Percentiles rank a stretch among this genome's conserved stretches.
Evolutionary conservation across 1,284 basidiomycete species (phyloP).

Genomic region (Chalciporus piperatoides): DNA sequence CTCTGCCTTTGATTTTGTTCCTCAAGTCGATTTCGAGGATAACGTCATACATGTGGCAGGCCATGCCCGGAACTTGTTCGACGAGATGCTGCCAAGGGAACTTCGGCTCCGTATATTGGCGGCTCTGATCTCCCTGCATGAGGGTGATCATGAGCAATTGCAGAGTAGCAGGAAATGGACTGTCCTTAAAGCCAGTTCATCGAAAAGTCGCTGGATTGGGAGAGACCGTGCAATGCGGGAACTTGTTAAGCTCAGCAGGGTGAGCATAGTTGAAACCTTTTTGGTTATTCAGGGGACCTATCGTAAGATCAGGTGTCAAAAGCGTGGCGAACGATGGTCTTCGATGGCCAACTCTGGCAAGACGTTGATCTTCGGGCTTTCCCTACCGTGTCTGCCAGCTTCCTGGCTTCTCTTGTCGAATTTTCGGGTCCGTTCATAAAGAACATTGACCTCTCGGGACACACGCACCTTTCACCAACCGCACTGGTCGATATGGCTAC

Average conservation of each 20-base stretch:
- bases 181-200: conserved; percentile 50
- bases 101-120: conserved; percentile 64
- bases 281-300: conserved; percentile 13
- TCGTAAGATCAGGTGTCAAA: conserved; percentile 66
- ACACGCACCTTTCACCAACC: conserved; percentile 49
- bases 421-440: conserved; percentile 65
- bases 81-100: conserved; percentile 69
- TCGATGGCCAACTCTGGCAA: conserved; percentile 87
- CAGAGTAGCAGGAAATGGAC: conserved; percentile 52
- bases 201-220: conserved; percentile 67
- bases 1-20: conserved; percentile 54
- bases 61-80: conserved; percentile 53
- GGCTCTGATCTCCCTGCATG: conserved; percentile 50
- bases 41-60: conserved; percentile 48
- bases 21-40: conserved; percentile 41
- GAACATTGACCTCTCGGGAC: conserved; percentile 63
- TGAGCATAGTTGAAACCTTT: conserved; percentile 41
- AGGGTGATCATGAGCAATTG: conserved; percentile 47
- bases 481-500: conserved; percentile 51
- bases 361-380: conserved; percentile 59
- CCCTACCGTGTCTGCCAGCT: conserved; percentile 47
- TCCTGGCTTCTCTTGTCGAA: conserved; percentile 49
- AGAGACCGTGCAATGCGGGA: conserved; percentile 70
- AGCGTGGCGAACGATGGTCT: conserved; percentile 72
- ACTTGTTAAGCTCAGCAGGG: conserved; percentile 75